Evolutionary conservation across 805 yeast species (phyloP).

Genomic region (Martiniozyma abietophila): DNA sequence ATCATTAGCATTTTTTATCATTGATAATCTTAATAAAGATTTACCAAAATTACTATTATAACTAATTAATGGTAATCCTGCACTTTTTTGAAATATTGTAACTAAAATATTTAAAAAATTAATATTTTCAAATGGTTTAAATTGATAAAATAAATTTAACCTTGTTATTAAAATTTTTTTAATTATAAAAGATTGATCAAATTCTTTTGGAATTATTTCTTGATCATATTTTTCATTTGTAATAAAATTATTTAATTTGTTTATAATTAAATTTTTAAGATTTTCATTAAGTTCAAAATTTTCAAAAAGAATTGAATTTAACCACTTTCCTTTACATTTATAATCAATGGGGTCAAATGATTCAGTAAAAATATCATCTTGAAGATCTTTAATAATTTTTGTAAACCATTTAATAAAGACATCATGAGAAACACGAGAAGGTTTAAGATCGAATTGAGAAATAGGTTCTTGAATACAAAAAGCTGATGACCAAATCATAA

Average conservation of each 20-base stretch:
- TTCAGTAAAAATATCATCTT: no score
- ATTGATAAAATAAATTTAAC: conserved; percentile 15
- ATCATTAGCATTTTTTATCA: neutral
- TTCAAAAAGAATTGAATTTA: neutral
- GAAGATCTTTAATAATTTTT: no score
- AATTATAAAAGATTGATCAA: conserved; percentile 4
- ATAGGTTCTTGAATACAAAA: no score
- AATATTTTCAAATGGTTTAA: conserved; percentile 16
- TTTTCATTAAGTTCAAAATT: neutral
- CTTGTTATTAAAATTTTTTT: conserved; percentile 15
- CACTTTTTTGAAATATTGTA: conserved; percentile 9
- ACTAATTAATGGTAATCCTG: conserved; percentile 8
- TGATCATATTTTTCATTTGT: neutral
- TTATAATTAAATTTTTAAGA: neutral
- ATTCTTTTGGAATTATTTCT: neutral
- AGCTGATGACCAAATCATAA: no score
- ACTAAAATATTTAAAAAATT: conserved; percentile 13
- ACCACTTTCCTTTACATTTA: neutral
- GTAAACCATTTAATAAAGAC: no score
- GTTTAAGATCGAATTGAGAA: no score
- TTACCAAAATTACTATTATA: neutral
- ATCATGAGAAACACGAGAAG: no score
- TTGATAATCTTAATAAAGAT: neutral
- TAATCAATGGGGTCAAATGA: neutral
- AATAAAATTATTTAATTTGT: neutral